Evolutionary conservation across 805 yeast genomes (phyloP).

Genomic region (Cephaloascus albidus): DNA sequence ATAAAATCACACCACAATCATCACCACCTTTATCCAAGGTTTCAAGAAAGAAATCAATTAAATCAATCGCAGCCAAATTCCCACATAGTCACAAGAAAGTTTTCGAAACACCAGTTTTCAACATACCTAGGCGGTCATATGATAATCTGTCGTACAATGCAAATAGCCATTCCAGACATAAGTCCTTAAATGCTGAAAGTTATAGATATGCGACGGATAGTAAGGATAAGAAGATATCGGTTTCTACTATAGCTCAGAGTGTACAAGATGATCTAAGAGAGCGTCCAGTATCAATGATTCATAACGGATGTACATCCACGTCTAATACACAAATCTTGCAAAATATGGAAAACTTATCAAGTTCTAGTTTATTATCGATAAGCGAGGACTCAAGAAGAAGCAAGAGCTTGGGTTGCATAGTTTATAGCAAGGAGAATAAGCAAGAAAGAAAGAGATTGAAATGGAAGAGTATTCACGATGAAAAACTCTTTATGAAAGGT

Average conservation of each 20-base stretch:
- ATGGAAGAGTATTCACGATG: slow-evolving; percentile 10
- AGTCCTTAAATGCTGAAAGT: not conserved
- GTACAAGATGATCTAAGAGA: not conserved
- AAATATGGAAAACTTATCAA: not conserved
- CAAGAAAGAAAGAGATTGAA: not conserved
- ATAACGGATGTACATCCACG: not conserved
- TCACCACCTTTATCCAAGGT: not conserved
- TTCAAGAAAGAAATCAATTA: not conserved
- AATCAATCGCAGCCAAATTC: not conserved
- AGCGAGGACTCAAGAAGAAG: not conserved
- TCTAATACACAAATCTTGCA: not conserved
- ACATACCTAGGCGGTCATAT: not conserved
- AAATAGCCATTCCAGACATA: not conserved
- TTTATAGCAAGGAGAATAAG: not conserved
- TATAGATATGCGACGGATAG: not conserved
- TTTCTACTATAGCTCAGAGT: not conserved
- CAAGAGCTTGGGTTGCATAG: not conserved
- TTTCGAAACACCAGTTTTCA: not conserved
- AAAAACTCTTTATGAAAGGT: slow-evolving; percentile 16
- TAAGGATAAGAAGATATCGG: not conserved
- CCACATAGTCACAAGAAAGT: not conserved
- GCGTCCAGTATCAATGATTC: not conserved
- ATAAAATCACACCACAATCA: not conserved
- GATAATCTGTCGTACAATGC: not conserved
- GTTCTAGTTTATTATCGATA: not conserved